Evolutionary conservation across 1,284 basidiomycete genomes (phyloP), one percentile per base, ranked within the genome.

Genomic region (Hymenochaete sp.): DNA sequence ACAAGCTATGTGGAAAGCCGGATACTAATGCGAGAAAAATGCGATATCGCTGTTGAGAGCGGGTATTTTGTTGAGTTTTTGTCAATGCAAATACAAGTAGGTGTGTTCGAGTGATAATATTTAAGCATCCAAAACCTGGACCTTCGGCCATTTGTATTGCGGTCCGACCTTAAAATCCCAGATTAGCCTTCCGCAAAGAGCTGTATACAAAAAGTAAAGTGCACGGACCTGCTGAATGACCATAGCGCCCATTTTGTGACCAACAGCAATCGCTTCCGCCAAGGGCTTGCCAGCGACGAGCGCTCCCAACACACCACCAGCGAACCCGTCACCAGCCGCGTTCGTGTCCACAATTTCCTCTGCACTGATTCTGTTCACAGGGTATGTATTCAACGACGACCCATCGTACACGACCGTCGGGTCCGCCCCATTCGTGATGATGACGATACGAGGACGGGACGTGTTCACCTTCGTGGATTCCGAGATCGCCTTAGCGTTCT

Each of bases 301-400:
- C 1, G 86, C 93, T 42, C 89, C 96, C 41, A 98, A 63, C 72
- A 98, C 93, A 39, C 91, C 96, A 52, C 96, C 96, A n/a, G 93
- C 92, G 57, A 98, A 98, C 42, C 92, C 93, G 64, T 99, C 96
- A 43, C 96, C 96, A n/a, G 96, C 96, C 44, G 91, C 96, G 67
- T 98, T 99, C 47, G 96, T 99, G 66, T 98, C 96, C 49, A 97
- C 82, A 57, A 99, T 95, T 62, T 84, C 62, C 47, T 74, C 75
- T 53, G 72, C 70, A 43, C 65, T 58, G 51, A 97, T 71, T 41
- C 76, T 70, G 47, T 70, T 62, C 39, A 95, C 89, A 26, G 70
- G 57, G 67, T 72, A 85, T 10, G 71, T 64, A 71, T 73, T 74
- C 10, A 72, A 66, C 33, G 58, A 62, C 19, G 77, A 71, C 2